These are phyloP conservation scores for Aspergillus arachidicola DNA, from an alignment of 2,329 filamentous ascomycete genomes.

Conservation along the genomic window DNA sequence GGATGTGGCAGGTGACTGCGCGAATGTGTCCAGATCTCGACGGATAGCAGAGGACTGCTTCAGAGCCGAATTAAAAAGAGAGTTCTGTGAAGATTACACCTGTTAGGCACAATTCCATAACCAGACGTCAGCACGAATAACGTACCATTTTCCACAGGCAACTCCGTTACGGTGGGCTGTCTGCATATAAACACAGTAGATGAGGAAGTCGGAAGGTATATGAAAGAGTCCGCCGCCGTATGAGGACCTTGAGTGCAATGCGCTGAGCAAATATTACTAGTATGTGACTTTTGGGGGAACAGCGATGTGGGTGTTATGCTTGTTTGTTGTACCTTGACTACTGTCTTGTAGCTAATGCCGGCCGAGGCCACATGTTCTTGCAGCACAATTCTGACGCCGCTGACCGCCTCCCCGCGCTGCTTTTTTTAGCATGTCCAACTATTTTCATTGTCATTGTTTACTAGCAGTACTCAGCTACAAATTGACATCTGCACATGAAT, in stretches of 20 bases:
- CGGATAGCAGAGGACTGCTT: slow-evolving; percentile 82
- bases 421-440: background rate
- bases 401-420: slow-evolving; percentile 36
- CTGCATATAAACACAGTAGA: background rate
- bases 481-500: background rate
- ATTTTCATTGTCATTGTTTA: background rate
- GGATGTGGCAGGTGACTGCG: slow-evolving; percentile 58
- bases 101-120: background rate
- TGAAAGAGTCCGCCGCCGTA: background rate
- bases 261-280: background rate
- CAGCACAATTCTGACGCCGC: slow-evolving; percentile 31
- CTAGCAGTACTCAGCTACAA: background rate
- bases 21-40: slow-evolving; percentile 72
- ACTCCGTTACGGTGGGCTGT: background rate
- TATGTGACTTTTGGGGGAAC: background rate
- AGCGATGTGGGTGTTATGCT: background rate
- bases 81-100: slow-evolving; percentile 59
- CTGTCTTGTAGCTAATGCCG: slow-evolving; percentile 10
- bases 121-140: background rate
- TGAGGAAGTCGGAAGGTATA: background rate
- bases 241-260: background rate
- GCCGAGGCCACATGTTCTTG: slow-evolving; percentile 38
- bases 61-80: slow-evolving; percentile 81
- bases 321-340: background rate
- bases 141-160: slow-evolving; percentile 13